phyloP scores from a whole-genome alignment of 176 grass and related monocot genomes.

The Oryza nivara region DNA sequence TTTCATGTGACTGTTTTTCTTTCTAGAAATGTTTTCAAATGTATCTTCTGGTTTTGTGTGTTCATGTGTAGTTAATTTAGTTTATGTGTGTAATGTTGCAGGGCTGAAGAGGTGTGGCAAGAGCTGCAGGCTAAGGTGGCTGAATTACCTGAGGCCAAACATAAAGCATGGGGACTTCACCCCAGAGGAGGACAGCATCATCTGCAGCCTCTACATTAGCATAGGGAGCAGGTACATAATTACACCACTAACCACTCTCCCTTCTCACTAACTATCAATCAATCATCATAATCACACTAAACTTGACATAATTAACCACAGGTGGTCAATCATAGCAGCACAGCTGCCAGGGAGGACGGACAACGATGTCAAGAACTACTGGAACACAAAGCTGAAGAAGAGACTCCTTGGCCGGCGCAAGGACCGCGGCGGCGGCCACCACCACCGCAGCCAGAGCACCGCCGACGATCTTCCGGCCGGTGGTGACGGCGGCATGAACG shows the following conservation, averaged over 20 bases:
- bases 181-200: constrained; percentile 82
- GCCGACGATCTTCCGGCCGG: constrained; percentile 24
- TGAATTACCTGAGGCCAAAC: constrained; percentile 98
- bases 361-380: constrained; percentile 98
- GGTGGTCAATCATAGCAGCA: constrained; percentile 97
- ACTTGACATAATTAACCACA: constrained; percentile 33
- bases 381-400: constrained; percentile 99
- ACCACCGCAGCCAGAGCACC: constrained; percentile 16
- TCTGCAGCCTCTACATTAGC: constrained; percentile 97
- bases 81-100: constrained; percentile 23
- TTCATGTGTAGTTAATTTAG: not conserved
- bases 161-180: constrained; percentile 97
- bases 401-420: constrained; percentile 71
- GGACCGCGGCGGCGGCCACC: constrained; percentile 44
- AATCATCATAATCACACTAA: constrained; percentile 21
- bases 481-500: not conserved
- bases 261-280: not conserved
- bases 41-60: not conserved
- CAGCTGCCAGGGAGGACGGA: constrained; percentile 94
- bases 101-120: constrained; percentile 96
- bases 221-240: constrained; percentile 82
- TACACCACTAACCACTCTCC: constrained; percentile 17
- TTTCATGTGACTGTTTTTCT: not conserved
- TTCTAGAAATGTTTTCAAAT: not conserved
- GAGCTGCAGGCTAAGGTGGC: constrained; percentile 99